A percentile compares a stretch with the other conserved stretches of the same genome.
These are phyloP conservation scores for Phytophthora boehmeriae DNA, from an alignment of 352 stramenopile species.

Conservation along the genomic window DNA sequence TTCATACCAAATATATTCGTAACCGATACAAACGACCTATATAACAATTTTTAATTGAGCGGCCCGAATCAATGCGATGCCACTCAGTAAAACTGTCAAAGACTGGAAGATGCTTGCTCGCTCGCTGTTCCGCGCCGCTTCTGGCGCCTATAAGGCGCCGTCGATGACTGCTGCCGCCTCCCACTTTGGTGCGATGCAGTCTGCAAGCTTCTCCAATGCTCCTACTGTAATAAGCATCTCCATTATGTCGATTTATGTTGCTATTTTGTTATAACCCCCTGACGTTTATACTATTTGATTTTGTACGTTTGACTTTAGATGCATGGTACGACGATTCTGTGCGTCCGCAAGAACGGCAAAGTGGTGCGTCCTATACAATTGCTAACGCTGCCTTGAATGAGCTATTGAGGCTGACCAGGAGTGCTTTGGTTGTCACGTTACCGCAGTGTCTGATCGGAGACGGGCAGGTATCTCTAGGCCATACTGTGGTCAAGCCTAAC, in stretches of 20 bases:
- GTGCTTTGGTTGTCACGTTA: not conserved
- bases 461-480: conserved; percentile 97
- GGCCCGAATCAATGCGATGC: not conserved
- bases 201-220: conserved; percentile 57
- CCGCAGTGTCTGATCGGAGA: conserved; percentile 95
- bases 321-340: conserved; percentile 98
- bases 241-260: not conserved
- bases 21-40: too few species aligned
- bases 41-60: not conserved
- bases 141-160: conserved; percentile 20
- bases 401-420: not conserved
- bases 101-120: conserved; percentile 55
- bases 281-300: not conserved
- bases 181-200: conserved; percentile 22
- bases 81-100: not conserved
- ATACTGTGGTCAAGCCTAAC: conserved; percentile 97
- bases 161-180: conserved; percentile 17
- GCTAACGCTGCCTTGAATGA: not conserved
- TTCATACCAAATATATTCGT: too few species aligned
- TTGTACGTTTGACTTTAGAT: conserved; percentile 47
- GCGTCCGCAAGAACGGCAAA: conserved; percentile 97
- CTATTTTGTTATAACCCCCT: not conserved
- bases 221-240: conserved; percentile 41
- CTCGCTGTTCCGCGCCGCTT: conserved; percentile 58
- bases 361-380: conserved; percentile 74